These are phyloP conservation scores for Plasmodium gaboni DNA, from an alignment of 169 alveolate genomes.

Conservation along the genomic window DNA sequence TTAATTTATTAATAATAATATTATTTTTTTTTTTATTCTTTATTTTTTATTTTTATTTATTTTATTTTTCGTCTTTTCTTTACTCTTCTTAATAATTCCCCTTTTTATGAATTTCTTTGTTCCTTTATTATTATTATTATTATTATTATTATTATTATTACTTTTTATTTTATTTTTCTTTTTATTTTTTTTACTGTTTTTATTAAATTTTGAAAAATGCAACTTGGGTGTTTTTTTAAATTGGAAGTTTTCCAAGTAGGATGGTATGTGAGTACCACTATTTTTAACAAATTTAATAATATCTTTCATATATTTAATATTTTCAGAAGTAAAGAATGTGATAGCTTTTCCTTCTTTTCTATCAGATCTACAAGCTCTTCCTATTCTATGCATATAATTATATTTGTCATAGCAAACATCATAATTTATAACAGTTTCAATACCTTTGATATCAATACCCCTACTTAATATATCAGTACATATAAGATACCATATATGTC, in stretches of 20 bases:
- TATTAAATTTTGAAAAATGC: neutral
- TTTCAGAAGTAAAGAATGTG: constrained; percentile 33
- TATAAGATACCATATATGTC: constrained; percentile 61
- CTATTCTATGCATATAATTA: constrained; percentile 97
- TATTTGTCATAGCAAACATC: constrained; percentile 96
- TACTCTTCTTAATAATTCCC: neutral
- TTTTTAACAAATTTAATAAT: constrained; percentile 50
- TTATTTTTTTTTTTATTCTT: neutral
- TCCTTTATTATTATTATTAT: neutral
- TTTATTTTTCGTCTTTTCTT: constrained; percentile 1
- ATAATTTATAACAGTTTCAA: constrained; percentile 95
- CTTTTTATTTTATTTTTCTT: constrained; percentile 2
- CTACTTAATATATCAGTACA: constrained; percentile 82
- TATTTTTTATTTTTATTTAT: neutral
- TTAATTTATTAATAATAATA: no score
- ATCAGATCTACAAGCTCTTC: constrained; percentile 99
- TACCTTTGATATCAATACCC: constrained; percentile 97
- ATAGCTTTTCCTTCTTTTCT: constrained; percentile 88
- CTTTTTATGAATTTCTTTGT: neutral
- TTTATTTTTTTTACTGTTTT: neutral
- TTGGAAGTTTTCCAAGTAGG: constrained; percentile 19
- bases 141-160: neutral
- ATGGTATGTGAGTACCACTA: constrained; percentile 46
- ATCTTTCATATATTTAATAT: constrained; percentile 48
- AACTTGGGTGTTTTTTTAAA: constrained; percentile 1